A percentile compares a stretch with the other conserved stretches of the same genome.
These are phyloP conservation scores for Phytophthora cactorum DNA, from an alignment of 352 stramenopile species.

Conservation along the genomic window DNA sequence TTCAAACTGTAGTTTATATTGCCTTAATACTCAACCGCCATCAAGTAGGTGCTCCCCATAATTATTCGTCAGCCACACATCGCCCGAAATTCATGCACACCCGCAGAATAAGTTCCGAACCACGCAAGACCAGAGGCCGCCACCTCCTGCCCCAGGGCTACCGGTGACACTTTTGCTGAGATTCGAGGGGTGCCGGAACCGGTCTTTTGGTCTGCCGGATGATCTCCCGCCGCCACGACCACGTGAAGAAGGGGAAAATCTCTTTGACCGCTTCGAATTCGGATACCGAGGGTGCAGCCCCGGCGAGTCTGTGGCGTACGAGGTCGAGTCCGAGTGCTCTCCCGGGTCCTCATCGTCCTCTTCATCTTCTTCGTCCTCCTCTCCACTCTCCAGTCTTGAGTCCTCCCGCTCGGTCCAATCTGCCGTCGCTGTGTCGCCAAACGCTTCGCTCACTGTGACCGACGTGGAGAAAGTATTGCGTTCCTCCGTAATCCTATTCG, in stretches of 20 bases:
- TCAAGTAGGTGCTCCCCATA: conserved; percentile 1
- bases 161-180: conserved; percentile 25
- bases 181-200: conserved; percentile 29
- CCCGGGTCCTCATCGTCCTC: conserved; percentile 29
- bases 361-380: conserved; percentile 39
- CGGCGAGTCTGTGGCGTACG: conserved; percentile 34
- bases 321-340: conserved; percentile 37
- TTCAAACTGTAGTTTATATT: too few relatives aligned
- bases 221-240: conserved; percentile 21
- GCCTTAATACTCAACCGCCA: too few relatives aligned
- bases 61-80: conserved; percentile 21
- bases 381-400: conserved; percentile 24
- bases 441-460: conserved; percentile 80
- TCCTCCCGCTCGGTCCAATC: conserved; percentile 34
- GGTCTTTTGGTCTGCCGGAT: conserved; percentile 13
- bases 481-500: conserved; percentile 81
- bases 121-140: conserved; percentile 31
- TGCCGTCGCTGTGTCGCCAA: conserved; percentile 53
- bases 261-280: conserved; percentile 24
- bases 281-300: conserved; percentile 26
- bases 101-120: conserved; percentile 38
- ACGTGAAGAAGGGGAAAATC: conserved; percentile 20
- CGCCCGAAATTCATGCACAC: conserved; percentile 21
- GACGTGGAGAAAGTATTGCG: conserved; percentile 83
- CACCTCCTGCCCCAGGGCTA: conserved; percentile 14